Percentiles rank a stretch among this genome's conserved stretches.
Evolutionary conservation across 2,329 filamentous ascomycete genomes (phyloP).

Genomic region (Botryotinia calthae): DNA sequence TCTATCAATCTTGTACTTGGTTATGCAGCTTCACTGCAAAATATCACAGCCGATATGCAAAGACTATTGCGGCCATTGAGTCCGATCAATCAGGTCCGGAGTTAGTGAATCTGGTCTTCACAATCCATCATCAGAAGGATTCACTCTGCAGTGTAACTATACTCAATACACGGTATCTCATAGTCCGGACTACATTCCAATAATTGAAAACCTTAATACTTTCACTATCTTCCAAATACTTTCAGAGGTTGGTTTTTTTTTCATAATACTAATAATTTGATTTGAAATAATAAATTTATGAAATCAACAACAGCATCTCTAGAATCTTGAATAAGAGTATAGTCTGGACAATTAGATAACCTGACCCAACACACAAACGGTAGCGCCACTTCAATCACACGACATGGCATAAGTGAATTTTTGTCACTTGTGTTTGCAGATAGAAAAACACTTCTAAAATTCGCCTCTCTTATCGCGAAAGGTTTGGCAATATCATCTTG

Average conservation of each 20-base stretch:
- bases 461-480: not conserved
- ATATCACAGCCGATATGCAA: slow-evolving; percentile 1
- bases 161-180: not conserved
- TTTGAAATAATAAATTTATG: not conserved
- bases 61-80: not conserved
- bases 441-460: not conserved
- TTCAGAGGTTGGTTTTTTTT: not conserved
- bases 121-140: not conserved
- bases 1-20: not conserved
- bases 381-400: not conserved
- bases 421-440: not conserved
- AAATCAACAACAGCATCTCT: not conserved
- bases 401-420: not conserved
- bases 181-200: not conserved
- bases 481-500: not conserved
- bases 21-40: not conserved
- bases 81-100: not conserved
- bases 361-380: not conserved
- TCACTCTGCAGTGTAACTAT: slow-evolving; percentile 18
- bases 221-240: not conserved
- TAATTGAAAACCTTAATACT: not conserved
- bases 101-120: not conserved
- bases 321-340: not conserved
- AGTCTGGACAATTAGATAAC: not conserved
- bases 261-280: not conserved